Base-by-base conservation (phyloP, 2,329 filamentous ascomycete species). In the Monosporascus sp. region DNA sequence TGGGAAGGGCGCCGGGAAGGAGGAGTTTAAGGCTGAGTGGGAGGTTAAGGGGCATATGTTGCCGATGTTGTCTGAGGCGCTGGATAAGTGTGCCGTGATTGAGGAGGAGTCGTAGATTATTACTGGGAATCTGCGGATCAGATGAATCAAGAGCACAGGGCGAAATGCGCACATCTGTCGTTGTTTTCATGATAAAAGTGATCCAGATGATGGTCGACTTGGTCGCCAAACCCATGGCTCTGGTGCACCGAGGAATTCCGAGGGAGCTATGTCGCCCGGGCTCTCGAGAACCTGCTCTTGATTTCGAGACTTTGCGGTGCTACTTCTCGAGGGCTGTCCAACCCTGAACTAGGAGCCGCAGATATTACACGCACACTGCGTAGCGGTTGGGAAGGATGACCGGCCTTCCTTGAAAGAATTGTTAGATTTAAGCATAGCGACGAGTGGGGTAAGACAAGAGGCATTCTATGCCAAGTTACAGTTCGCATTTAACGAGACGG, bases 1-100 rank as follows among this genome's bases (percentile, higher is more conserved):
- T 35, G 60, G 59, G 20, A 50, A 56, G 43, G 60, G 62, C 0
- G 38, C 5, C 0, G 60, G 56, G 2, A 53, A 22, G 44, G 57
- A 63, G 44, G 50, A 57, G 53, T 63, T 55, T 43, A 37, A 7
- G 35, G 15, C 18, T 7, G 51, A 27, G 43, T 56, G 49, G 50
- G 44, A 48, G 50, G 6, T 31, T 11, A 31, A 31, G 27, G 27
- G 27, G 3, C 27, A 31, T 31, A 2, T 11, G 8, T 4, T 31
- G 27, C 27, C 27, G 27, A 31, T 31, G 27, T 31, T 31, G 27
- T 11, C 11, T 31, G 9, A 11, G 27, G 27, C 9, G 8, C 9
- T 31, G 27, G 27, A 31, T 31, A 31, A 31, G 27, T 31, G 27
- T 11, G 27, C 27, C 5, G 27, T 31, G 27, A 31, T 31, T 31